Conservation (phyloP, 192 early-diverging fungal genomes). For the Linnemannia exigua region DNA sequence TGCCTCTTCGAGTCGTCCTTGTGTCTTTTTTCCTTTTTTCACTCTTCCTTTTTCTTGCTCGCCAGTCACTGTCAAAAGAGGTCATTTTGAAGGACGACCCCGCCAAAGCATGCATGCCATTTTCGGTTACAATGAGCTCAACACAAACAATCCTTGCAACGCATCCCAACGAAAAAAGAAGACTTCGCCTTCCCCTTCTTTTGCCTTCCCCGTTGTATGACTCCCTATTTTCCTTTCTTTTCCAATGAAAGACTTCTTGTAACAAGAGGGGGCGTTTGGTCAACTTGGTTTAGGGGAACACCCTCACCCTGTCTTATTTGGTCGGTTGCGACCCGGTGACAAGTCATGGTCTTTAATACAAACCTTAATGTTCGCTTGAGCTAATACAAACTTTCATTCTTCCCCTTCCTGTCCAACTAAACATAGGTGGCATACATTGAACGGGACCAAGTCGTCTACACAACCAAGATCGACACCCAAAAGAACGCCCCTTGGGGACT, state of each 20-base stretch:
- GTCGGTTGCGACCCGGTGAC: neutral
- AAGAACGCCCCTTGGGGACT: conserved; percentile 89
- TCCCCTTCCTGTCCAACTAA: conserved; percentile 1
- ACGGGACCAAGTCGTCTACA: conserved; percentile 83
- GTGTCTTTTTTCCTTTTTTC: neutral
- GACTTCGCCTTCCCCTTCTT: conserved; percentile 6
- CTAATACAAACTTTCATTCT: conserved; percentile 7
- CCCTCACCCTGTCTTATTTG: neutral
- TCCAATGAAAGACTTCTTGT: neutral
- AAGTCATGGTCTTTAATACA: neutral
- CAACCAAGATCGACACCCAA: conserved; percentile 67
- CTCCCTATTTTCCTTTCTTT: conserved; percentile 7
- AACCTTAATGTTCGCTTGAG: neutral
- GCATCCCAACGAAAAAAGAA: neutral
- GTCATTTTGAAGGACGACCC: neutral
- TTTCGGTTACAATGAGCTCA: conserved; percentile 26
- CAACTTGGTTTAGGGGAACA: neutral
- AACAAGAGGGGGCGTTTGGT: neutral
- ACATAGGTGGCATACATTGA: conserved; percentile 84
- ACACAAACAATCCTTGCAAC: neutral
- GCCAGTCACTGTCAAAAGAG: neutral
- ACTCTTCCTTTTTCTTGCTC: neutral
- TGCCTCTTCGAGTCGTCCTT: neutral
- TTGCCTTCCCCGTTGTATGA: neutral
- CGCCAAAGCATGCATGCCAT: conserved; percentile 17